Evolutionary conservation across 768 basidiomycete genomes (phyloP).

Genomic region (Cystobasidiopsis lactophilus): DNA sequence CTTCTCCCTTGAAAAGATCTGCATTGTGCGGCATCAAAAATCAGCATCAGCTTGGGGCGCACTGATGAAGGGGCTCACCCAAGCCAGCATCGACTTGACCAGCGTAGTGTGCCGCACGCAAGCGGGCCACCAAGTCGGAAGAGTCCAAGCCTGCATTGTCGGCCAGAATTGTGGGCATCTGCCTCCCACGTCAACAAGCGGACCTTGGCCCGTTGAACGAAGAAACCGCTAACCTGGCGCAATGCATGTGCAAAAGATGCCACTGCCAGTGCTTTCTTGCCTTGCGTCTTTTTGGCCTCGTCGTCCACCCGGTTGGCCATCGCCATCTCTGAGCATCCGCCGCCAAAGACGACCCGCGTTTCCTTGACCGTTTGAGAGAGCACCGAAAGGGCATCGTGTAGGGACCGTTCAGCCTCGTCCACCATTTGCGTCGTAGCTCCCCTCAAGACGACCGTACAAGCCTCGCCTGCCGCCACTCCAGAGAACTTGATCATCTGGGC

Average conservation of each 20-base stretch:
- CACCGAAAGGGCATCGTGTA: constrained; percentile 93
- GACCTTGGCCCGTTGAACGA: neutral
- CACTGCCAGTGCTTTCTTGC: constrained; percentile 86
- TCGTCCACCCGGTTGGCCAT: constrained; percentile 92
- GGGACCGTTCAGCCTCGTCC: constrained; percentile 89
- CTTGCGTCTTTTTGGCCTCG: constrained; percentile 55
- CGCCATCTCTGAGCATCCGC: constrained; percentile 93
- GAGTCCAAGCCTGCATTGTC: constrained; percentile 97
- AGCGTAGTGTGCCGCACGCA: constrained; percentile 85
- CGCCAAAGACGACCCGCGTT: constrained; percentile 78
- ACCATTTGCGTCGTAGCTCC: constrained; percentile 98
- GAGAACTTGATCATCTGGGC: constrained; percentile 93
- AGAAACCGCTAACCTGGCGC: constrained; percentile 31
- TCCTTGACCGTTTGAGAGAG: constrained; percentile 95
- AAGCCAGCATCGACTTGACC: constrained; percentile 68
- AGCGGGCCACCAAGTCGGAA: constrained; percentile 70
- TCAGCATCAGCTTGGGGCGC: neutral
- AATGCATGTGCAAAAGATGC: constrained; percentile 78
- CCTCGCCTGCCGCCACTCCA: constrained; percentile 89
- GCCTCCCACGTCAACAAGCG: neutral
- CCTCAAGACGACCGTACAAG: constrained; percentile 90
- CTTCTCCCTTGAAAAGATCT: constrained; percentile 73
- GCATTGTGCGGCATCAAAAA: constrained; percentile 2
- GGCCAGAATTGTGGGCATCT: constrained; percentile 88
- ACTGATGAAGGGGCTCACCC: constrained; percentile 33